These are phyloP conservation scores for Rosa lucieae DNA, from an alignment of 306 rosid genomes.

Conservation along the genomic window DNA sequence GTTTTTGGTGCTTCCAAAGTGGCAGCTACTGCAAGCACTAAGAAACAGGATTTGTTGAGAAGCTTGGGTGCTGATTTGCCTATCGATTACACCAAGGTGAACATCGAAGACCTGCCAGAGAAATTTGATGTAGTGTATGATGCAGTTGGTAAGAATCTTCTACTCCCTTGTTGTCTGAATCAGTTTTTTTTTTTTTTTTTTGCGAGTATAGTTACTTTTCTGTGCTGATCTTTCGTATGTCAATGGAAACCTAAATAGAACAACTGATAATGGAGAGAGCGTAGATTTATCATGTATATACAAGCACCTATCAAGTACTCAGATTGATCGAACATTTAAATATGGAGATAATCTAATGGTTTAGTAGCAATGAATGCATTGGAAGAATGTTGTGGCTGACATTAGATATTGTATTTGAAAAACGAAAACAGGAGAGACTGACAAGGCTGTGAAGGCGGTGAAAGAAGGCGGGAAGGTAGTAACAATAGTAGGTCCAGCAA, in stretches of 20 bases:
- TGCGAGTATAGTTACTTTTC: not conserved
- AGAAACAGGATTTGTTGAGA: conserved; percentile 50
- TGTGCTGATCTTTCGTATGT: not conserved
- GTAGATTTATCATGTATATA: not conserved
- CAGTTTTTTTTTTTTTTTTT: not conserved
- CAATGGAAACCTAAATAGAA: not conserved
- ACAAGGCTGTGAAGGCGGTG: conserved; percentile 48
- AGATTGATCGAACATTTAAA: not conserved
- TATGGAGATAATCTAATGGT: not conserved
- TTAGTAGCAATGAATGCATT: not conserved
- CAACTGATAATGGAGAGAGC: not conserved
- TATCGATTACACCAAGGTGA: conserved; percentile 63
- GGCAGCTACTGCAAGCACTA: conserved; percentile 67
- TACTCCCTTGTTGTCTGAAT: not conserved
- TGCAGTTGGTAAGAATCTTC: conserved; percentile 50
- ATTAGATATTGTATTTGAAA: not conserved
- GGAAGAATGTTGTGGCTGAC: not conserved
- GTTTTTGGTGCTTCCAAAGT: conserved; percentile 61
- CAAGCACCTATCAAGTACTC: not conserved
- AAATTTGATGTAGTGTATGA: conserved; percentile 72
- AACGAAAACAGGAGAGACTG: conserved; percentile 42
- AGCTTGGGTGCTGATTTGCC: conserved; percentile 59
- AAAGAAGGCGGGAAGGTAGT: conserved; percentile 70
- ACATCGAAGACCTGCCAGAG: conserved; percentile 52
- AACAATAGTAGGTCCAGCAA: conserved; percentile 38